Evolutionary conservation across 2,329 filamentous ascomycete species (phyloP).

Genomic region (Lecanicillium sp.): DNA sequence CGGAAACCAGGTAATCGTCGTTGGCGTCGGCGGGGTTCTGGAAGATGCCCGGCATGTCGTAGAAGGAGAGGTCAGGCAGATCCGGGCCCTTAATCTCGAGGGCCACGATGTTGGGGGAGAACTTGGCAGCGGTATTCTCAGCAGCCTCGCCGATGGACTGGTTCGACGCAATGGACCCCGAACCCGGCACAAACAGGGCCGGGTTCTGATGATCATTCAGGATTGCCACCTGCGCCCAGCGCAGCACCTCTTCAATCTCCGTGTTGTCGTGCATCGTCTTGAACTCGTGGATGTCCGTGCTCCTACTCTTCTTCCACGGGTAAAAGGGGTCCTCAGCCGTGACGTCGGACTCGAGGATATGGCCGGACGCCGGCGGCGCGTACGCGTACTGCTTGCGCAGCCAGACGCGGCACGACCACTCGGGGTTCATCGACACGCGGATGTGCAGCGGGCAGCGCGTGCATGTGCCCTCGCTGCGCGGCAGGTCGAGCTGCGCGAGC

Average conservation of each 20-base stretch:
- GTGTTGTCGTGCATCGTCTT: slow-evolving; percentile 54
- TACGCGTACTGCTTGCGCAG: slow-evolving; percentile 61
- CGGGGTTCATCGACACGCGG: slow-evolving; percentile 51
- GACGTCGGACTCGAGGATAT: slow-evolving; percentile 40
- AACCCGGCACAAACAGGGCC: slow-evolving; percentile 47
- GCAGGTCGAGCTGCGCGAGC: slow-evolving; percentile 64
- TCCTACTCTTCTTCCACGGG: slow-evolving; percentile 54
- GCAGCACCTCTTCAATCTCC: slow-evolving; percentile 61
- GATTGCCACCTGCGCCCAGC: slow-evolving; percentile 70
- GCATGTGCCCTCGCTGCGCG: slow-evolving; percentile 65
- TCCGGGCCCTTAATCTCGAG: slow-evolving; percentile 67
- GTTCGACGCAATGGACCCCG: slow-evolving; percentile 36
- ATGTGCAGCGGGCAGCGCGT: slow-evolving; percentile 80
- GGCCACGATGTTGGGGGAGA: slow-evolving; percentile 75
- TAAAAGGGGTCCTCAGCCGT: slow-evolving; percentile 51
- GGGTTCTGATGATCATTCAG: slow-evolving; percentile 58
- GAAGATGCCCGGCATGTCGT: slow-evolving; percentile 80
- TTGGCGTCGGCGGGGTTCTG: slow-evolving; percentile 57
- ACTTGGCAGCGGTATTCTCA: slow-evolving; percentile 52
- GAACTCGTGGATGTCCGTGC: slow-evolving; percentile 49
- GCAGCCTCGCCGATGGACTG: slow-evolving; percentile 29
- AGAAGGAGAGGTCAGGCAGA: slow-evolving; percentile 72
- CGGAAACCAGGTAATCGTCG: slow-evolving; percentile 62
- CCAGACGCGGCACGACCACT: slow-evolving; percentile 64
- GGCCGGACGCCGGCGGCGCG: slow-evolving; percentile 32